Evolutionary conservation across 139 green algal species (phyloP).

Genomic region (Tetraselmis striata): DNA sequence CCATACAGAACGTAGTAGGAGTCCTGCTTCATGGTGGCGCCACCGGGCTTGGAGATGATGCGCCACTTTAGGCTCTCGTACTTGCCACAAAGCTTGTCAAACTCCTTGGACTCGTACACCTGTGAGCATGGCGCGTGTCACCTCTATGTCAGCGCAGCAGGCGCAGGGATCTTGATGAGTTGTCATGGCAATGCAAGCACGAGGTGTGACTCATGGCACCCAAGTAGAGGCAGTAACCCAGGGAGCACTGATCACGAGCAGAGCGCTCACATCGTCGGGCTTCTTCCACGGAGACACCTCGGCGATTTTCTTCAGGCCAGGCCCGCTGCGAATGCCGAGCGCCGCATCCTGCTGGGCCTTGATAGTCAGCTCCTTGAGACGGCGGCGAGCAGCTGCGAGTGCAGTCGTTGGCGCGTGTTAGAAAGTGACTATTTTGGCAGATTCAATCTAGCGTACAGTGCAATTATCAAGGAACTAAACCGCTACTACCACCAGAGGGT

Average conservation of each 20-base stretch:
- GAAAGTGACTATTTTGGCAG: too few relatives aligned
- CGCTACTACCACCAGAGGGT: too few relatives aligned
- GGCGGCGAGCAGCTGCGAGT: too few relatives aligned
- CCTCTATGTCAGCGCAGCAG: too few relatives aligned
- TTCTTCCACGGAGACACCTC: not conserved
- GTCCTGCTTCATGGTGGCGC: slow-evolving; percentile 78
- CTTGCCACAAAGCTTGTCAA: slow-evolving; percentile 44
- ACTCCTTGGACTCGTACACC: slow-evolving; percentile 62
- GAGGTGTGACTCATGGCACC: too few relatives aligned
- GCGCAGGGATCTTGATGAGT: too few relatives aligned
- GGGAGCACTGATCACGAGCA: too few relatives aligned
- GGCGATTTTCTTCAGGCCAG: slow-evolving; percentile 1
- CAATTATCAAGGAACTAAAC: too few relatives aligned
- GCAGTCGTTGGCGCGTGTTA: too few relatives aligned
- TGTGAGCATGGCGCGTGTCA: slow-evolving; percentile 15
- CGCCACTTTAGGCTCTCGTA: slow-evolving; percentile 85
- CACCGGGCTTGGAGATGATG: slow-evolving; percentile 82
- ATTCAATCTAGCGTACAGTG: too few relatives aligned
- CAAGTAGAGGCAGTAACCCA: too few relatives aligned
- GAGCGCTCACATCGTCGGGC: not conserved
- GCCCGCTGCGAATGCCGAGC: not conserved
- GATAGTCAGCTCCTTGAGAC: not conserved
- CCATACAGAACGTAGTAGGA: slow-evolving; percentile 70
- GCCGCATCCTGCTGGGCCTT: not conserved
- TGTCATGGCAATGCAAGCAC: too few relatives aligned